Evolutionary conservation across 2,329 filamentous ascomycete species (phyloP).

Genomic region (Curvularia hawaiiensis): DNA sequence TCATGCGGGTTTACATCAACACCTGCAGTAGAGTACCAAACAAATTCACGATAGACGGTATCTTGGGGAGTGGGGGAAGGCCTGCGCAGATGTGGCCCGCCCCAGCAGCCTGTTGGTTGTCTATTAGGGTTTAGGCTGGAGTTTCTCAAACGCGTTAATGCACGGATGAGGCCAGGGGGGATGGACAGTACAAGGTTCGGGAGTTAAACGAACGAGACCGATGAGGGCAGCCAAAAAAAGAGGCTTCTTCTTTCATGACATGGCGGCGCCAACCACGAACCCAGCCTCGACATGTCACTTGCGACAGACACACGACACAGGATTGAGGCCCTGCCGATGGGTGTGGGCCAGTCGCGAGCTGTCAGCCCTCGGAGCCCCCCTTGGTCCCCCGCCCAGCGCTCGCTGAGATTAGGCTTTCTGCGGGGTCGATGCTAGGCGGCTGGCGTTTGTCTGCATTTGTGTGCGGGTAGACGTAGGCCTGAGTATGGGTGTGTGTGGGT

Average conservation of each 20-base stretch:
- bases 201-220: not conserved
- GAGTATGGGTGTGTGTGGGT: not conserved
- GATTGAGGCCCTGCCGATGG: not conserved
- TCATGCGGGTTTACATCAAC: conserved; percentile 5
- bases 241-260: conserved; percentile 6
- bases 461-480: not conserved
- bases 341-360: not conserved
- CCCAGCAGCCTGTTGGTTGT: conserved; percentile 1
- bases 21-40: conserved; percentile 18
- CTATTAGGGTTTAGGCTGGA: conserved; percentile 1
- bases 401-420: not conserved
- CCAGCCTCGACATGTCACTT: not conserved
- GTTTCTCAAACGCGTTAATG: conserved; percentile 15
- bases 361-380: not conserved
- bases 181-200: not conserved
- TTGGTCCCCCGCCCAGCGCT: not conserved
- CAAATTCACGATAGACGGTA: conserved; percentile 12
- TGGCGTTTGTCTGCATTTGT: not conserved
- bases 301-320: not conserved
- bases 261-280: not conserved
- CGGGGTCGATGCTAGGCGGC: not conserved
- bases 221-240: not conserved
- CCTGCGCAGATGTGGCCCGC: not conserved
- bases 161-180: conserved; percentile 6
- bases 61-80: not conserved